Percentiles rank a stretch among this genome's conserved stretches.
These are phyloP conservation scores for Pleochaeta shiraiana DNA, from an alignment of 2,329 filamentous ascomycete genomes.

Conservation along the genomic window DNA sequence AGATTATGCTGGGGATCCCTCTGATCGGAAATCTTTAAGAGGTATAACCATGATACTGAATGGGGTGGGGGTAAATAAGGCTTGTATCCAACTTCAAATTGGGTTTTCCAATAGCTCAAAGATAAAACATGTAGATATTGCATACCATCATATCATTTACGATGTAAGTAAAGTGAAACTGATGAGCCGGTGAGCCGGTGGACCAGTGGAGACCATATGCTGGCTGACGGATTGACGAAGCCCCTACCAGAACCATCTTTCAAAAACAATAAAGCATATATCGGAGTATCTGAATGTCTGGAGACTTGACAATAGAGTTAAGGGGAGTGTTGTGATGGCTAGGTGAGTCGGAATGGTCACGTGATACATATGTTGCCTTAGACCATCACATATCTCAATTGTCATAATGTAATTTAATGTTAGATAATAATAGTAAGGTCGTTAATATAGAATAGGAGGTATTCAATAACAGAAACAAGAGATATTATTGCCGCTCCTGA, in stretches of 20 bases:
- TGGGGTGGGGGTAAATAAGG: neutral
- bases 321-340: constrained; percentile 1
- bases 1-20: neutral
- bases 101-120: neutral
- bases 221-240: neutral
- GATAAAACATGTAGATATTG: neutral
- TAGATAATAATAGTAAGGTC: no score
- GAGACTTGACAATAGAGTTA: neutral
- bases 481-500: no score
- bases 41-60: neutral
- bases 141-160: neutral
- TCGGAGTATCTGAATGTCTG: neutral
- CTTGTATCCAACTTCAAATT: neutral
- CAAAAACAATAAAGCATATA: neutral
- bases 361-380: no score
- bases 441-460: no score
- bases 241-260: neutral
- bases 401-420: no score
- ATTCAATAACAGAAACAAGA: no score
- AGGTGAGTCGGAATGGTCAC: no score
- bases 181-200: neutral
- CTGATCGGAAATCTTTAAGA: neutral
- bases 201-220: neutral
- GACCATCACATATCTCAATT: no score
- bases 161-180: neutral